Evolutionary conservation across 495 filamentous ascomycete genomes (phyloP).

Genomic region (Staphylotrichum longicolle): DNA sequence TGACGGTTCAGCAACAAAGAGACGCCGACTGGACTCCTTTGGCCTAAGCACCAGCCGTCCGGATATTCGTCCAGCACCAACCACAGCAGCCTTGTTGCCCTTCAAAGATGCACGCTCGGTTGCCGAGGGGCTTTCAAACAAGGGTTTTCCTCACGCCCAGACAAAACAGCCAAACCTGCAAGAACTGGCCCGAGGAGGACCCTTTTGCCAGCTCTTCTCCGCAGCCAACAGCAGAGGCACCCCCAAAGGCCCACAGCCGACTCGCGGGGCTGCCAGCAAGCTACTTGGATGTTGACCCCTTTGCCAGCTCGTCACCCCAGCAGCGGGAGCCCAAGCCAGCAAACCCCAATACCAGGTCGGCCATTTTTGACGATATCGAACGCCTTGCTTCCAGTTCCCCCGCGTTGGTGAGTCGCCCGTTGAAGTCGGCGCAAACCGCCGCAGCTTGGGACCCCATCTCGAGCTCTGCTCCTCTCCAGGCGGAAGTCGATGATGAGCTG

Average conservation of each 20-base stretch:
- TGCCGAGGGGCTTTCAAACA: too few relatives aligned
- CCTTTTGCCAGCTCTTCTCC: slow-evolving; percentile 26
- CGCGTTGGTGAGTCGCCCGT: neutral
- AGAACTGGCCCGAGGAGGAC: neutral
- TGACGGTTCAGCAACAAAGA: slow-evolving; percentile 24
- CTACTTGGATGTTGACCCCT: slow-evolving; percentile 15
- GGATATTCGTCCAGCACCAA: neutral
- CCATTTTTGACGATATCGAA: slow-evolving; percentile 19
- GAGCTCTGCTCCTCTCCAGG: slow-evolving; percentile 43
- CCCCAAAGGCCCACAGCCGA: neutral
- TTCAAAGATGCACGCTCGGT: too few relatives aligned
- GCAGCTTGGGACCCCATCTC: slow-evolving; percentile 49
- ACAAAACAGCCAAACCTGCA: neutral
- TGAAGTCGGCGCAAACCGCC: slow-evolving; percentile 21
- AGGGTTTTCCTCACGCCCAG: neutral
- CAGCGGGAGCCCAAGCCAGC: slow-evolving; percentile 1
- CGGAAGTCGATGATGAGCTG: slow-evolving; percentile 12
- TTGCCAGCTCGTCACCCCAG: slow-evolving; percentile 21
- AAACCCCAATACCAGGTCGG: neutral
- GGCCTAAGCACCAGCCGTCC: neutral
- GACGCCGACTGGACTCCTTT: slow-evolving; percentile 29
- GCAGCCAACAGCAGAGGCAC: neutral
- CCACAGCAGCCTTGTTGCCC: neutral
- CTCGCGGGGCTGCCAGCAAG: neutral
- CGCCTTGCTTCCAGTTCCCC: slow-evolving; percentile 27